phyloP scores from a whole-genome alignment of 768 basidiomycete species.

The Hericium alpestre region DNA sequence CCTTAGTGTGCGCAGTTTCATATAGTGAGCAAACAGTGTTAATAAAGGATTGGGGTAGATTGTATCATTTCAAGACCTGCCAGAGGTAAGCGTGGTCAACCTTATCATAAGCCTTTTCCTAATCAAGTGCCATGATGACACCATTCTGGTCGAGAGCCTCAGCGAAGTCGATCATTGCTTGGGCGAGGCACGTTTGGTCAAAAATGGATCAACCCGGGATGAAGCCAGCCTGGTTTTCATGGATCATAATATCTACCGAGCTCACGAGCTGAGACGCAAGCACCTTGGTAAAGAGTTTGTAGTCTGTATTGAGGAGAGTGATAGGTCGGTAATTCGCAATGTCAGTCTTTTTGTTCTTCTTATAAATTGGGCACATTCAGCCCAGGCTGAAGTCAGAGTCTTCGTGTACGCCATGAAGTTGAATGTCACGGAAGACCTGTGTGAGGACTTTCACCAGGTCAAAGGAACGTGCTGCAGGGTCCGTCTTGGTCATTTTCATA shows the following conservation, averaged over 20 bases:
- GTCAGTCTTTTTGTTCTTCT: slow-evolving; percentile 21
- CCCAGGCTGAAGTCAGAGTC: slow-evolving; percentile 19
- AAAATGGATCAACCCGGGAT: background rate
- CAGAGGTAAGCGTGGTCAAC: slow-evolving; percentile 1
- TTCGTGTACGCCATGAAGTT: background rate
- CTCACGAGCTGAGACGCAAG: background rate
- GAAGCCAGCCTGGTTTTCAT: slow-evolving; percentile 3
- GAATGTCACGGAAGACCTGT: background rate
- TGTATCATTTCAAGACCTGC: background rate
- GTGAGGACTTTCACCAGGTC: background rate
- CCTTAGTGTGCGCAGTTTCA: background rate
- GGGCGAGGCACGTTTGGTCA: background rate
- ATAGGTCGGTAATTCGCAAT: slow-evolving; percentile 13
- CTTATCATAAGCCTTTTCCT: no score
- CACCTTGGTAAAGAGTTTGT: slow-evolving; percentile 20
- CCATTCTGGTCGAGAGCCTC: background rate
- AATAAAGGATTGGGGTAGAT: background rate
- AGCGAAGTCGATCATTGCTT: background rate
- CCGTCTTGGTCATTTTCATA: no score
- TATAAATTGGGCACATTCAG: slow-evolving; percentile 29
- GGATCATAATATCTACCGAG: background rate
- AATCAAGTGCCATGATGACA: background rate
- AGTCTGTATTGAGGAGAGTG: background rate
- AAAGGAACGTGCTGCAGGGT: background rate
- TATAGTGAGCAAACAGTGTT: background rate